These are phyloP conservation scores for Eimeria mitis DNA, from an alignment of 169 alveolate genomes.

Conservation along the genomic window DNA sequence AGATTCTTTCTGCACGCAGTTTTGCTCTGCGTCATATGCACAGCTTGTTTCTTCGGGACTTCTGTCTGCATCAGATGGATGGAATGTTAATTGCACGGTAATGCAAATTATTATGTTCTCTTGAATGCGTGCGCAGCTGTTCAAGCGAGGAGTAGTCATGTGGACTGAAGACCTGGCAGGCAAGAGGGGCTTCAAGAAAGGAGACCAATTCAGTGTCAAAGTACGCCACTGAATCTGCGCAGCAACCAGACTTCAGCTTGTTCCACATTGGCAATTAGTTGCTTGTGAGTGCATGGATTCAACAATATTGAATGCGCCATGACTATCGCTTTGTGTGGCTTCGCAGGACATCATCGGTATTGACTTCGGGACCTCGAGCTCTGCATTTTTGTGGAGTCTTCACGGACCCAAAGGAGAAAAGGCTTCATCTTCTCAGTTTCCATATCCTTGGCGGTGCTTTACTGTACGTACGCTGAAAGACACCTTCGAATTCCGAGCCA, in stretches of 20 bases:
- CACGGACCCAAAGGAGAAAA: neutral
- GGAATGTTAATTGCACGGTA: neutral
- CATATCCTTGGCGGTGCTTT: conserved; percentile 76
- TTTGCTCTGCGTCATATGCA: neutral
- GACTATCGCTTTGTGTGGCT: neutral
- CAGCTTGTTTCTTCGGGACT: neutral
- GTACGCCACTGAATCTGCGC: neutral
- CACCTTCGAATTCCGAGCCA: conserved; percentile 45
- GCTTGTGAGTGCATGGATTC: neutral
- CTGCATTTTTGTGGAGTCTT: conserved; percentile 56
- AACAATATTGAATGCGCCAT: neutral
- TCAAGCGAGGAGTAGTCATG: conserved; percentile 52
- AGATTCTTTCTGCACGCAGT: neutral
- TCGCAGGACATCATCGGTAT: conserved; percentile 64
- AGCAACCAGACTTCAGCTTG: neutral
- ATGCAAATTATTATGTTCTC: neutral
- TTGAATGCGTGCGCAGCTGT: conserved; percentile 47
- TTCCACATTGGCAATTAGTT: neutral
- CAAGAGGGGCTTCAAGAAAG: conserved; percentile 28
- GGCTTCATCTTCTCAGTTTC: neutral
- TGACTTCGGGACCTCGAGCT: conserved; percentile 50
- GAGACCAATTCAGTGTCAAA: conserved; percentile 2
- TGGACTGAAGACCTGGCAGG: conserved; percentile 49
- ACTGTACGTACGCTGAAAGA: conserved; percentile 24
- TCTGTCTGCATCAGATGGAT: neutral